phyloP scores from a whole-genome alignment of 2,329 filamentous ascomycete genomes.

The Aspergillus sp. region DNA sequence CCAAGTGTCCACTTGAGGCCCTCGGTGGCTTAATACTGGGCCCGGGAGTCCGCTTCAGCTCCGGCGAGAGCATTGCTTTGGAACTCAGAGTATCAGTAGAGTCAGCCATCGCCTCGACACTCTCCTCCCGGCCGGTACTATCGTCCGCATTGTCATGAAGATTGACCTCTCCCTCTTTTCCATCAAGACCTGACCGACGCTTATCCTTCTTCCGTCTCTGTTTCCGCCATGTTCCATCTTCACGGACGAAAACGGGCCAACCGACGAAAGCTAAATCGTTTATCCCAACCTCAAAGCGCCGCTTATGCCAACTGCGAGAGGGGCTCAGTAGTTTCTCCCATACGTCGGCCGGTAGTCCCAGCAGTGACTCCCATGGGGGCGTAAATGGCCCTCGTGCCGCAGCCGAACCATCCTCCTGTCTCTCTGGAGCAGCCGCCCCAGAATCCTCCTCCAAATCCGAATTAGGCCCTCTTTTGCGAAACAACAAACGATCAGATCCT shows the following conservation, averaged over 20 bases:
- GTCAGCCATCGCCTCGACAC: slow-evolving; percentile 20
- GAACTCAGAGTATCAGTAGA: slow-evolving; percentile 19
- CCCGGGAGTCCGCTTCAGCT: slow-evolving; percentile 16
- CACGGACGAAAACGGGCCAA: slow-evolving; percentile 72
- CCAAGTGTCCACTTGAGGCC: slow-evolving; percentile 15
- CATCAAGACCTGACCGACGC: slow-evolving; percentile 21
- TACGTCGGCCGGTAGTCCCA: slow-evolving; percentile 66
- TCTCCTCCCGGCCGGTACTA: slow-evolving; percentile 22
- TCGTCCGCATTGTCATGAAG: slow-evolving; percentile 30
- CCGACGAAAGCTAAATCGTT: slow-evolving; percentile 74
- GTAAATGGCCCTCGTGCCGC: slow-evolving; percentile 15
- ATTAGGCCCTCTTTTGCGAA: slow-evolving; percentile 21
- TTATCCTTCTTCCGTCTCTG: slow-evolving; percentile 45
- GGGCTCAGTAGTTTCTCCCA: slow-evolving; percentile 75
- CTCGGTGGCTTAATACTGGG: slow-evolving; percentile 16
- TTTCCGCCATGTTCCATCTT: slow-evolving; percentile 69
- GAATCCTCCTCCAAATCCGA: slow-evolving; percentile 29
- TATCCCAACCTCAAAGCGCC: slow-evolving; percentile 70
- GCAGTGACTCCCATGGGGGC: slow-evolving; percentile 51
- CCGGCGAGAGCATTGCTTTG: slow-evolving; percentile 13
- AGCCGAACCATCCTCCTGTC: slow-evolving; percentile 16
- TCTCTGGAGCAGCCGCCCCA: slow-evolving; percentile 17
- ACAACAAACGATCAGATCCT: slow-evolving; percentile 22
- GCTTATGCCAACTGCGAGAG: slow-evolving; percentile 67
- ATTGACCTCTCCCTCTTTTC: slow-evolving; percentile 27